Conservation (phyloP, 2,329 filamentous ascomycete species). For the Xenosphaeropsis pyriputrescens region DNA sequence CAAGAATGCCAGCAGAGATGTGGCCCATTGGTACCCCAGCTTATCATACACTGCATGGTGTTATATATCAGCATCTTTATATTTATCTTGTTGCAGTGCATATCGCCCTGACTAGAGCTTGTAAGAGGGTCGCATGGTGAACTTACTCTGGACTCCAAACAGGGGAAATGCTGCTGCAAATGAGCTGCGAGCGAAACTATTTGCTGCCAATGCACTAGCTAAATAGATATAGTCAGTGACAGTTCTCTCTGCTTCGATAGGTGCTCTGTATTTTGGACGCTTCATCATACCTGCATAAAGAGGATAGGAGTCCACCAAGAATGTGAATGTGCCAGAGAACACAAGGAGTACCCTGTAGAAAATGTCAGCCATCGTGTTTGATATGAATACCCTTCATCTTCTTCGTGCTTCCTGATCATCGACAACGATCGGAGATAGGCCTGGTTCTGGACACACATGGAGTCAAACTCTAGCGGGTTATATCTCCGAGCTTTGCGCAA, state of each 20-base stretch:
- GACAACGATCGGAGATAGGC: too few relatives aligned
- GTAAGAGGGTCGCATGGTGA: too few relatives aligned
- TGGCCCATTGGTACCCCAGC: constrained; percentile 58
- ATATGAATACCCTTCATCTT: too few relatives aligned
- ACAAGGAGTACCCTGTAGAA: constrained; percentile 37
- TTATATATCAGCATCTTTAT: not conserved
- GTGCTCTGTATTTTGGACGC: too few relatives aligned
- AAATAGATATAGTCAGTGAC: not conserved
- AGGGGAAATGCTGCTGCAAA: constrained; percentile 74
- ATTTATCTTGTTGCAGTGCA: not conserved
- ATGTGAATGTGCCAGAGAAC: constrained; percentile 79
- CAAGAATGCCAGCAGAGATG: constrained; percentile 44
- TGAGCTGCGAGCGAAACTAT: constrained; percentile 62
- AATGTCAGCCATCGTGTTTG: too few relatives aligned
- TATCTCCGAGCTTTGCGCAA: too few relatives aligned
- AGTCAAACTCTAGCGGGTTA: too few relatives aligned
- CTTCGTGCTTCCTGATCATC: too few relatives aligned
- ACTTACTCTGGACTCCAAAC: constrained; percentile 45
- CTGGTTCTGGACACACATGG: too few relatives aligned
- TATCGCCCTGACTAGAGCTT: not conserved
- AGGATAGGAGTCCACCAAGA: constrained; percentile 63
- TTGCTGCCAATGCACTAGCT: constrained; percentile 68
- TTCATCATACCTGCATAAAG: constrained; percentile 35
- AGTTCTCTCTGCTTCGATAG: not conserved
- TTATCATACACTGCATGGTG: constrained; percentile 38